These are phyloP conservation scores for Solanum ossicruentum DNA, from an alignment of 257 asterid species.

Conservation along the genomic window DNA sequence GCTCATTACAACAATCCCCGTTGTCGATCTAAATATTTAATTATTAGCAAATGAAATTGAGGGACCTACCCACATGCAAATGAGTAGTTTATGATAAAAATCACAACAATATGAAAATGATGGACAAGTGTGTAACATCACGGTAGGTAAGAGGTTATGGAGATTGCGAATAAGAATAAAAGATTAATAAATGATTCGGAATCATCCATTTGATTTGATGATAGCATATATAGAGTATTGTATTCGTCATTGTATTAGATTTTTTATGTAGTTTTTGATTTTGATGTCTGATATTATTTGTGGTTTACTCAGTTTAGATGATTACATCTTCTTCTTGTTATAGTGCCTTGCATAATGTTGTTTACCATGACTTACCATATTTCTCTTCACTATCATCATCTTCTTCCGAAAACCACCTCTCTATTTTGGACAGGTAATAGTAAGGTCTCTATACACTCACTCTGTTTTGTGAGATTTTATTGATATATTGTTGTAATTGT, in stretches of 20 bases:
- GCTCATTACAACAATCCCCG: too few relatives aligned
- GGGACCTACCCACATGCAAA: background rate
- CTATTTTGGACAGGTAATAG: too few relatives aligned
- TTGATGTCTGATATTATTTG: background rate
- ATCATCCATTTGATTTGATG: background rate
- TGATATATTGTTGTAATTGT: too few relatives aligned
- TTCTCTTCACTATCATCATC: too few relatives aligned
- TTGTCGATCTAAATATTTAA: background rate
- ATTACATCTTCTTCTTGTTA: background rate
- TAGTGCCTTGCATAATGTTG: too few relatives aligned
- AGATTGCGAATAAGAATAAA: background rate
- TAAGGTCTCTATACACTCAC: too few relatives aligned
- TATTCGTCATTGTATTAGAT: too few relatives aligned
- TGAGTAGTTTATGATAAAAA: background rate
- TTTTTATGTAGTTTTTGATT: too few relatives aligned
- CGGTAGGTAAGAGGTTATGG: background rate
- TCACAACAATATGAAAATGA: background rate
- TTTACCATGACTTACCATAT: too few relatives aligned
- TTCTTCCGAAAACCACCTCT: background rate
- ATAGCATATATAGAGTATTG: background rate
- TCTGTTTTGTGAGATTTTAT: too few relatives aligned
- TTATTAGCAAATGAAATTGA: background rate
- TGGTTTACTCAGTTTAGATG: background rate
- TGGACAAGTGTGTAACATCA: background rate
- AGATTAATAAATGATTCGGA: too few relatives aligned